Evolutionary conservation across 129 eudicot genomes (phyloP).

Genomic region (Helianthus tuberosus): DNA sequence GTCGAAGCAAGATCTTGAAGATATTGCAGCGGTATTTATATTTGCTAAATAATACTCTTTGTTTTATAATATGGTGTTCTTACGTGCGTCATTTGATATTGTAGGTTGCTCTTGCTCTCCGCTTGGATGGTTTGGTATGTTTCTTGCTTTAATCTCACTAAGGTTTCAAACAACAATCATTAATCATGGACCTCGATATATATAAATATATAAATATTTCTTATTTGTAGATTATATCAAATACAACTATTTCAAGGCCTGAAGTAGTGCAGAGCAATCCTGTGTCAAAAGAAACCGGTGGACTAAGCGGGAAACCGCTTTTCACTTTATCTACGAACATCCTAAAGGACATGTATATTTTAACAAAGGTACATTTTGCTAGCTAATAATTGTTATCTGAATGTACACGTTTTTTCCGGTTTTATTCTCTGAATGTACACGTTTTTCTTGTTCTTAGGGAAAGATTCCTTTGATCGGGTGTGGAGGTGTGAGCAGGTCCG

Average conservation of each 20-base stretch:
- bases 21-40: slow-evolving; percentile 82
- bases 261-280: slow-evolving; percentile 60
- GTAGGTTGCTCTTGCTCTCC: slow-evolving; percentile 98
- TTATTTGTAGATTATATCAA: slow-evolving; percentile 80
- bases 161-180: slow-evolving; percentile 16
- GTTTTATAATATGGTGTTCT: slow-evolving; percentile 22
- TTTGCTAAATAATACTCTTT: slow-evolving; percentile 1
- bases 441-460: slow-evolving; percentile 48
- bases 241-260: slow-evolving; percentile 94
- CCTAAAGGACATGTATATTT: slow-evolving; percentile 80
- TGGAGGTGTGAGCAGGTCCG: slow-evolving; percentile 93
- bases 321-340: slow-evolving; percentile 72
- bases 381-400: neutral
- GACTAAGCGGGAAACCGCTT: slow-evolving; percentile 97
- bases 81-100: slow-evolving; percentile 19
- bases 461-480: slow-evolving; percentile 89
- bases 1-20: slow-evolving; percentile 98
- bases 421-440: slow-evolving; percentile 3
- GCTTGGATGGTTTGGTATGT: slow-evolving; percentile 93
- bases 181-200: slow-evolving; percentile 10
- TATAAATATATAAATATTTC: neutral
- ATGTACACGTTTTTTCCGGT: neutral
- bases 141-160: slow-evolving; percentile 12
- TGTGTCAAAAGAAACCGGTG: slow-evolving; percentile 78
- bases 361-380: slow-evolving; percentile 69